Evolutionary conservation across 768 basidiomycete species (phyloP).

Genomic region (Kondoa malvinella): DNA sequence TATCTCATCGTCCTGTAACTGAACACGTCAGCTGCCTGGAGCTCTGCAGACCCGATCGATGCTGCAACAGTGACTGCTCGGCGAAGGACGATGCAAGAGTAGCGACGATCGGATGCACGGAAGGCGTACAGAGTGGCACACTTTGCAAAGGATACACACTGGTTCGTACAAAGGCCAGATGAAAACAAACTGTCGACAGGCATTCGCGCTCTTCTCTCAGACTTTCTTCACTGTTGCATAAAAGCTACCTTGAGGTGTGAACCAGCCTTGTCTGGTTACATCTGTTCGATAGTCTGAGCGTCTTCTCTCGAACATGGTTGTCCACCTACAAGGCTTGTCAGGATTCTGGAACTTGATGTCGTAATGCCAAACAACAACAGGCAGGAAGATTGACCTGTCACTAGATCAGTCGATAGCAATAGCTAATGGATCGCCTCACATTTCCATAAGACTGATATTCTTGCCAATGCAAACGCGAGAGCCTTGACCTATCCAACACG

Average conservation of each 20-base stretch:
- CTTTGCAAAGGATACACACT: too few species aligned
- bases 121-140: too few species aligned
- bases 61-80: too few species aligned
- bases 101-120: too few species aligned
- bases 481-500: neutral
- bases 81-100: too few species aligned
- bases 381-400: neutral
- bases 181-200: too few species aligned
- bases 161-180: too few species aligned
- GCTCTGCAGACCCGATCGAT: too few species aligned
- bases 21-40: too few species aligned
- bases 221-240: neutral
- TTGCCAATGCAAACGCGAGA: neutral
- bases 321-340: neutral
- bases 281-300: neutral
- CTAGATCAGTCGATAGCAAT: neutral
- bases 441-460: neutral
- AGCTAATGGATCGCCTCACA: neutral
- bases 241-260: neutral
- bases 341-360: neutral
- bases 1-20: too few species aligned
- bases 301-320: neutral
- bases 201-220: too few species aligned
- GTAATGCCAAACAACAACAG: neutral
- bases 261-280: neutral